Conservation (phyloP, 1,284 basidiomycete genomes). For the Phlebopus sp. region DNA sequence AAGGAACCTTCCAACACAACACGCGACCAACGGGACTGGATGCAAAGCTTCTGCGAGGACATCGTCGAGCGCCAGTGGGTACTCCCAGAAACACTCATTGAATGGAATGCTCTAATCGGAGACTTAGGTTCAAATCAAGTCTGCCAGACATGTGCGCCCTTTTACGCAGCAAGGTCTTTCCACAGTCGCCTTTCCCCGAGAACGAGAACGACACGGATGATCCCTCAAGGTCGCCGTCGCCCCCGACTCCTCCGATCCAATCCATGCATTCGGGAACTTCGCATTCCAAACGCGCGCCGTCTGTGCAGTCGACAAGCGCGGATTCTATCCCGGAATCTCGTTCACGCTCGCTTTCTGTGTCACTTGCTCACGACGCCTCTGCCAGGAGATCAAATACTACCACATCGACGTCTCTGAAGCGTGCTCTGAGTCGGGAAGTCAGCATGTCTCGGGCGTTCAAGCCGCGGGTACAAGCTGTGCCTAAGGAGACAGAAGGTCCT, state of each 20-base stretch:
- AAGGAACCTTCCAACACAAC: conserved; percentile 4
- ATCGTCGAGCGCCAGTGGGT: conserved; percentile 62
- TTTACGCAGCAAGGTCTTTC: conserved; percentile 66
- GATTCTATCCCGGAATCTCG: conserved; percentile 38
- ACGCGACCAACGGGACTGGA: conserved; percentile 60
- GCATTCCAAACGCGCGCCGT: conserved; percentile 13
- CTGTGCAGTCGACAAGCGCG: conserved; percentile 13
- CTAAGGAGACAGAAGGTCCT: conserved; percentile 4
- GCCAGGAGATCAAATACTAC: conserved; percentile 40
- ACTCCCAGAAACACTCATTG: background rate
- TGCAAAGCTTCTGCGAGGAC: conserved; percentile 64
- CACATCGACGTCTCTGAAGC: conserved; percentile 43
- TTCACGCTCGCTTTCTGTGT: conserved; percentile 64
- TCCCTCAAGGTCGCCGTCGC: conserved; percentile 18
- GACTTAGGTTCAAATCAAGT: conserved; percentile 50
- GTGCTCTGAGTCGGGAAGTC: conserved; percentile 58
- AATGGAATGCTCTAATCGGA: background rate
- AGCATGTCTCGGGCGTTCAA: conserved; percentile 73
- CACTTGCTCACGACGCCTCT: conserved; percentile 52
- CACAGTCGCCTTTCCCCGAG: conserved; percentile 56
- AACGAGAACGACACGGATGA: conserved; percentile 25
- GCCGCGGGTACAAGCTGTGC: conserved; percentile 15
- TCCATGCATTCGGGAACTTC: conserved; percentile 15
- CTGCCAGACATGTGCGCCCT: conserved; percentile 57
- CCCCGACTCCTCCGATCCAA: conserved; percentile 14